Base-by-base conservation (phyloP, 2,329 filamentous ascomycete genomes). In the Esteya vermicola region DNA sequence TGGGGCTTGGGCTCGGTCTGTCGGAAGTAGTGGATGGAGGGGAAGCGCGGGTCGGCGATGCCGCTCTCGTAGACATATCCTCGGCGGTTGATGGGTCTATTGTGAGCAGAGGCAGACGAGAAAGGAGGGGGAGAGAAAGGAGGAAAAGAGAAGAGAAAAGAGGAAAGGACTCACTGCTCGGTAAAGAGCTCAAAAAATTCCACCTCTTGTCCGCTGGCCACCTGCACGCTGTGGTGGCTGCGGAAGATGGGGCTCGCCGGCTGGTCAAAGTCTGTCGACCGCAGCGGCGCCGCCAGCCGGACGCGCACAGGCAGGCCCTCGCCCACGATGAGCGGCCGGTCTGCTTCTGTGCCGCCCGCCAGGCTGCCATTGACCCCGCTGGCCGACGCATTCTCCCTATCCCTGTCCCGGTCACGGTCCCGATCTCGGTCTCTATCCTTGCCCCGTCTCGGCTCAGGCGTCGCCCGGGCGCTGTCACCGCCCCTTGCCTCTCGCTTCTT, bases 61-160 rank as follows among this genome's bases (percentile, higher is more conserved):
- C 85, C 93, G 51, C 88, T 83, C 25, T 79, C 82, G 57, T 96
- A 96, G 44, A 85, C 81, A 56, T 89, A 96, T 41, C 80, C 74
- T 51, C 75, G 78, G 50, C 78, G 78, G 48, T 79, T 80, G 39
- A 48, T 45, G 3, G 49, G 44, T 27, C 48, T 50, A 43, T 28
- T 6, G 28, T n/a, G n/a, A n/a, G n/a, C n/a, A n/a, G n/a, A n/a
- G n/a, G n/a, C n/a, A n/a, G n/a, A n/a, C n/a, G n/a, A n/a, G n/a
- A n/a, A n/a, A 31, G n/a, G 28, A 26, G 25, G 8, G 75, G 71
- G 12, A 20, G 16, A 32, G 9, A 22, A 38, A 4, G 14, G n/a
- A 3, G 18, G n/a, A 13, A 34, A 18, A 20, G 3, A 14, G 18
- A 6, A 21, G 21, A 2, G 14, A 6, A 8, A 33, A 22, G 2